Conservation (phyloP, 257 asterid genomes). For the Fraxinus excelsior region DNA sequence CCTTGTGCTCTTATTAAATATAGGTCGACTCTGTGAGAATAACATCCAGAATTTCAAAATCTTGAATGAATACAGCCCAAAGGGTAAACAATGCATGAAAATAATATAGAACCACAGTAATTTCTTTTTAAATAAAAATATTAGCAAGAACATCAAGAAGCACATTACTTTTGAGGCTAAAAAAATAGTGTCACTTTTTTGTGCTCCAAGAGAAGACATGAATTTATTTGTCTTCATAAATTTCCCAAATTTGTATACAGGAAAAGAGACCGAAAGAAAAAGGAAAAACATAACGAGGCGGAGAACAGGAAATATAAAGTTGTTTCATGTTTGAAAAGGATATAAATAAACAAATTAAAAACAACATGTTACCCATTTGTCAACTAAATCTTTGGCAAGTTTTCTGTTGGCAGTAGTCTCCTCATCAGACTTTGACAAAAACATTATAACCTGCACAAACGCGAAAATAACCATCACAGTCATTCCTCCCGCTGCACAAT, state of each 20-base stretch:
- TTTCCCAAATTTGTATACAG: not conserved
- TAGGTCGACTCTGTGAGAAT: conserved; percentile 83
- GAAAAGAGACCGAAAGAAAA: not conserved
- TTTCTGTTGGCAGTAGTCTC: conserved; percentile 88
- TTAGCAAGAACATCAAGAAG: not conserved
- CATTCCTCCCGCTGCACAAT: conserved; percentile 18
- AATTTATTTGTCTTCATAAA: not conserved
- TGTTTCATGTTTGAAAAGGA: conserved; percentile 7
- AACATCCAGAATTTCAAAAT: conserved; percentile 23
- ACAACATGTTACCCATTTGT: conserved; percentile 78
- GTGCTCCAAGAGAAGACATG: not conserved
- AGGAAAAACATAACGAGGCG: not conserved
- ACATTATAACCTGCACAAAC: conserved; percentile 84
- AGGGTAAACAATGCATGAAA: not conserved
- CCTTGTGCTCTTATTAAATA: conserved; percentile 91
- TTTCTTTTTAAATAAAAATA: conserved; percentile 9
- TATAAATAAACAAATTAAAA: not conserved
- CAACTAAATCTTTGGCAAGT: conserved; percentile 96
- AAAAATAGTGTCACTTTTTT: not conserved
- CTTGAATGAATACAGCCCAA: conserved; percentile 12
- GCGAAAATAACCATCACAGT: conserved; percentile 3
- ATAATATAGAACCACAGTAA: not conserved
- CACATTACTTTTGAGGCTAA: not conserved
- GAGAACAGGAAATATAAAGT: not conserved
- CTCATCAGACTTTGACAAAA: conserved; percentile 88